Evolutionary conservation across 2,329 filamentous ascomycete genomes (phyloP).

Genomic region (Pseudogymnoascus sp.): DNA sequence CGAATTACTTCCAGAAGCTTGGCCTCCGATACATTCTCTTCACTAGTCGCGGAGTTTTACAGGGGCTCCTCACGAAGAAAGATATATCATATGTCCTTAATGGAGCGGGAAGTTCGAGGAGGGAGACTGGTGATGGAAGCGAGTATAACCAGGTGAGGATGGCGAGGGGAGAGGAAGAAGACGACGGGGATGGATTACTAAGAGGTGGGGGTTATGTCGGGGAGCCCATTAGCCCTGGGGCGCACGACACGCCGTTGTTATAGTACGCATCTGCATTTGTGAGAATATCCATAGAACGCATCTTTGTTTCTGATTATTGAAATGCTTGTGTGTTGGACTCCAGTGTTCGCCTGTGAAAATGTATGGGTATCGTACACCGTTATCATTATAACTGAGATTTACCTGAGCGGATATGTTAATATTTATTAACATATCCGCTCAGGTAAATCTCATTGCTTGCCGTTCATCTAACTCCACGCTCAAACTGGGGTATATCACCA

Average conservation of each 20-base stretch:
- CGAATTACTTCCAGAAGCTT: constrained; percentile 89
- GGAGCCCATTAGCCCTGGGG: constrained; percentile 1
- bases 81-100: constrained; percentile 93
- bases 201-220: constrained; percentile 29
- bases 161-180: constrained; percentile 31
- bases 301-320: not conserved
- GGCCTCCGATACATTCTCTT: constrained; percentile 87
- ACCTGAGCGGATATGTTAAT: too few relatives aligned
- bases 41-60: constrained; percentile 68
- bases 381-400: not conserved
- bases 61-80: constrained; percentile 91
- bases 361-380: not conserved
- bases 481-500: not conserved
- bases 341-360: not conserved
- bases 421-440: not conserved
- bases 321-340: not conserved
- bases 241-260: constrained; percentile 4
- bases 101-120: constrained; percentile 56
- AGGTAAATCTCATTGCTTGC: not conserved
- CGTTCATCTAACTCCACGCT: not conserved
- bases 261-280: constrained; percentile 1
- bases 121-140: constrained; percentile 27
- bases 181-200: constrained; percentile 38
- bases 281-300: not conserved
- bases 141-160: constrained; percentile 30